Conservation (phyloP, 2,329 filamentous ascomycete genomes). For the Pseudogymnoascus destructans region DNA sequence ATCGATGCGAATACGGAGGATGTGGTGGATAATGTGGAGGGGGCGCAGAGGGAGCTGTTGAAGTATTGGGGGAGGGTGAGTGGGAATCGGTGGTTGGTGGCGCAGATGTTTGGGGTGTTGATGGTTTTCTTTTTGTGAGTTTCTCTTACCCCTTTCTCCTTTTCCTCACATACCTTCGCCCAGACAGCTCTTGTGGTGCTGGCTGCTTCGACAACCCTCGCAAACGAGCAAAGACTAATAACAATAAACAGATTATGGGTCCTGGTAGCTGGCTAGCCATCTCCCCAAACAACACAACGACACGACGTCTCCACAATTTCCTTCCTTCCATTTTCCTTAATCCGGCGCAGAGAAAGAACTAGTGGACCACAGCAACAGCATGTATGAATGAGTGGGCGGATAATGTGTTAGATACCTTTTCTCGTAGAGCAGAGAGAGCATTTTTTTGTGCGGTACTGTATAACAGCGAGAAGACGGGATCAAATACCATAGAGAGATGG, state of each 20-base stretch:
- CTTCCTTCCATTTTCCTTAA: background rate
- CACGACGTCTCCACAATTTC: background rate
- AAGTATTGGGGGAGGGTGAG: constrained; percentile 95
- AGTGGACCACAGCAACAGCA: background rate
- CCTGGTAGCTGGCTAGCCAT: constrained; percentile 1
- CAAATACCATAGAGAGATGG: background rate
- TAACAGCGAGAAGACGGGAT: background rate
- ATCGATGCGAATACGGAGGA: constrained; percentile 97
- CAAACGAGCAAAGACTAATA: background rate
- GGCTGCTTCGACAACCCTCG: background rate
- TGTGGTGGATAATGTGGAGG: constrained; percentile 96
- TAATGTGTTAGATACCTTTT: background rate
- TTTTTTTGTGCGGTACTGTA: background rate
- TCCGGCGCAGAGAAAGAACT: background rate
- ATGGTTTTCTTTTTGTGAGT: constrained; percentile 80
- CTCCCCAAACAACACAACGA: background rate
- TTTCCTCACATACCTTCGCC: background rate
- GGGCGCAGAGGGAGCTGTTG: constrained; percentile 84
- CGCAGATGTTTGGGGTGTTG: constrained; percentile 75
- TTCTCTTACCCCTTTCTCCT: background rate
- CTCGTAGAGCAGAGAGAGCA: background rate
- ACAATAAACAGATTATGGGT: background rate
- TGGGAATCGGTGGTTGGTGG: constrained; percentile 89
- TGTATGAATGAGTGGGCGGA: background rate
- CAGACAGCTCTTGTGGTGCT: background rate